A percentile compares a stretch with the other conserved stretches of the same genome.
Evolutionary conservation across 768 basidiomycete species (phyloP).

Genomic region (Gelatoporia subvermispora): DNA sequence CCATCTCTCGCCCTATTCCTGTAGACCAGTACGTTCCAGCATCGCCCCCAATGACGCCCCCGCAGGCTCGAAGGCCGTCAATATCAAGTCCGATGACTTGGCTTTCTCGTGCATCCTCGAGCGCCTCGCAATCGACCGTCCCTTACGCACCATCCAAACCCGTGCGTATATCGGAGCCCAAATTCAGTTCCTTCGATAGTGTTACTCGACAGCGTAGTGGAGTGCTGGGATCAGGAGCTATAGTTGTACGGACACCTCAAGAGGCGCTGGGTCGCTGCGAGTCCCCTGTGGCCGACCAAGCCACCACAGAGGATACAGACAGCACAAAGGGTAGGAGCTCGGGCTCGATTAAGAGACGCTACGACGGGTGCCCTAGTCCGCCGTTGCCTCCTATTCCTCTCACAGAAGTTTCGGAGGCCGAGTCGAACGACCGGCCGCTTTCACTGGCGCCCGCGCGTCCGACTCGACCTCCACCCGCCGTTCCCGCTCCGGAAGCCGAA

Average conservation of each 20-base stretch:
- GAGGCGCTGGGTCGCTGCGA: slow-evolving; percentile 52
- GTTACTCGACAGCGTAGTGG: slow-evolving; percentile 35
- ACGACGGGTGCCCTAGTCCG: slow-evolving; percentile 3
- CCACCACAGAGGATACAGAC: slow-evolving; percentile 3
- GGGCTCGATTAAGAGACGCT: not conserved
- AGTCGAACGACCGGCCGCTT: not conserved
- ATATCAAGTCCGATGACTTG: slow-evolving; percentile 39
- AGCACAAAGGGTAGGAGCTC: slow-evolving; percentile 8
- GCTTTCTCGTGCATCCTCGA: slow-evolving; percentile 35
- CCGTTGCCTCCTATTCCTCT: slow-evolving; percentile 19
- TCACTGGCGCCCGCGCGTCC: slow-evolving; percentile 22
- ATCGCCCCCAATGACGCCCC: slow-evolving; percentile 27
- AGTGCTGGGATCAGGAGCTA: slow-evolving; percentile 65
- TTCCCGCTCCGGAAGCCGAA: slow-evolving; percentile 11
- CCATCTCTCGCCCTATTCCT: slow-evolving; percentile 16
- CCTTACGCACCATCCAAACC: slow-evolving; percentile 33
- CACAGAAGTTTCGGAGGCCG: slow-evolving; percentile 1
- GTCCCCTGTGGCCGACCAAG: slow-evolving; percentile 7
- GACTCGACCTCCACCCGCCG: slow-evolving; percentile 27
- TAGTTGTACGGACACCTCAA: slow-evolving; percentile 72
- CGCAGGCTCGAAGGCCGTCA: slow-evolving; percentile 30
- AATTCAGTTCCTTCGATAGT: slow-evolving; percentile 29
- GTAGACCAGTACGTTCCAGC: slow-evolving; percentile 11
- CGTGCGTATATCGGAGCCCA: slow-evolving; percentile 41
- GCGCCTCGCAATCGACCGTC: slow-evolving; percentile 19